A percentile compares a stretch with the other conserved stretches of the same genome.
Conservation (phyloP, 2,329 filamentous ascomycete genomes). For the Phialocephala subalpina region DNA sequence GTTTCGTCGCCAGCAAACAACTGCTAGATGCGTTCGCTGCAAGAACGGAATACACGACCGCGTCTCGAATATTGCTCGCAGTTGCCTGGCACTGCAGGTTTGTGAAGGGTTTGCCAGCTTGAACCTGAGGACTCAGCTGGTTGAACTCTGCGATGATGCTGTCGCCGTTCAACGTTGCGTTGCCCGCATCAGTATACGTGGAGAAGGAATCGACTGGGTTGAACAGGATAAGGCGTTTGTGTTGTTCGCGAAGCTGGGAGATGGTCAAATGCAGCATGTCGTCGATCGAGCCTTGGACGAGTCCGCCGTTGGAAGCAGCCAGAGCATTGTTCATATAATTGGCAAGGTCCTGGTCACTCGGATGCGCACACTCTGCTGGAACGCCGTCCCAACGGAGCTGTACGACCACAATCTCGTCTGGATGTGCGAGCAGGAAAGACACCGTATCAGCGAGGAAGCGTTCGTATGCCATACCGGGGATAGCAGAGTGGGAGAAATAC, state of each 20-base stretch:
- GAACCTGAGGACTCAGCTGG: constrained; percentile 43
- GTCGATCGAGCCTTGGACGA: constrained; percentile 43
- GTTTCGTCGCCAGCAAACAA: constrained; percentile 57
- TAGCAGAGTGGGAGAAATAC: constrained; percentile 59
- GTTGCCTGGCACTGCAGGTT: constrained; percentile 60
- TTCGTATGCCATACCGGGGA: constrained; percentile 57
- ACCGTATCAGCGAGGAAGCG: constrained; percentile 52
- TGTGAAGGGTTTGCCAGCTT: constrained; percentile 48
- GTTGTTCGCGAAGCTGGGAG: constrained; percentile 44
- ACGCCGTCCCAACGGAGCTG: constrained; percentile 60
- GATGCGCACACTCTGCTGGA: constrained; percentile 53
- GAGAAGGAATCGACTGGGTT: constrained; percentile 48
- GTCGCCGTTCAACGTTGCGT: constrained; percentile 51
- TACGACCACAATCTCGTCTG: constrained; percentile 56
- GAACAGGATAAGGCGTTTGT: constrained; percentile 49
- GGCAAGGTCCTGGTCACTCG: constrained; percentile 50
- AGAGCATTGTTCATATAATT: constrained; percentile 48
- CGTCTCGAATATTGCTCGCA: constrained; percentile 56
- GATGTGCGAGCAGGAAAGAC: constrained; percentile 50
- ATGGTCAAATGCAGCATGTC: constrained; percentile 46
- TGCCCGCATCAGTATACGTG: constrained; percentile 51
- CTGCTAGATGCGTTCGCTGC: constrained; percentile 52
- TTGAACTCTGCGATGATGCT: constrained; percentile 49
- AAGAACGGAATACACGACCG: constrained; percentile 55
- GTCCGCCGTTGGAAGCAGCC: constrained; percentile 37